phyloP scores from a whole-genome alignment of 768 basidiomycete genomes.

The Leccinum variicolor region DNA sequence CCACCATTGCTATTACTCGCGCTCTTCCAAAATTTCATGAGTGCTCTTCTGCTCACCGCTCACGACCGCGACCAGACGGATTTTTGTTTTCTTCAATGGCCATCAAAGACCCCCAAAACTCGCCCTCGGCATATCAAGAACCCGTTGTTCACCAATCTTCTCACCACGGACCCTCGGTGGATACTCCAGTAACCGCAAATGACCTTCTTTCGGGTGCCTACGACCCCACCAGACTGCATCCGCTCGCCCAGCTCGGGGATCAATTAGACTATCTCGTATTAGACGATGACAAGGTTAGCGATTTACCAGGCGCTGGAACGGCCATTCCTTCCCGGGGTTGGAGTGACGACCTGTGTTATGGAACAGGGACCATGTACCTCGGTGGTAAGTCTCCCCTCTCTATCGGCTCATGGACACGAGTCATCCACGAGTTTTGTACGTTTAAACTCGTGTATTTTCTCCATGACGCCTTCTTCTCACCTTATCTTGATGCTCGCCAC shows the following conservation, averaged over 20 bases:
- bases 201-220: slow-evolving; percentile 86
- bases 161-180: slow-evolving; percentile 38
- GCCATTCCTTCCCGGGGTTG: slow-evolving; percentile 95
- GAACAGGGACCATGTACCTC: slow-evolving; percentile 98
- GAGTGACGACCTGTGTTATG: slow-evolving; percentile 99
- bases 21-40: slow-evolving; percentile 31
- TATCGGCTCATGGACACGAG: slow-evolving; percentile 48
- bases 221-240: slow-evolving; percentile 91
- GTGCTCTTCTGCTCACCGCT: slow-evolving; percentile 14
- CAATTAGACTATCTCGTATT: slow-evolving; percentile 93
- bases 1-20: slow-evolving; percentile 19
- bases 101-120: slow-evolving; percentile 21
- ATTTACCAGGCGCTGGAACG: slow-evolving; percentile 84
- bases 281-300: slow-evolving; percentile 93
- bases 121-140: slow-evolving; percentile 41
- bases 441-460: slow-evolving; percentile 46
- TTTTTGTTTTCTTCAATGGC: slow-evolving; percentile 25
- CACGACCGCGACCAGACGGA: slow-evolving; percentile 17
- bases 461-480: slow-evolving; percentile 52
- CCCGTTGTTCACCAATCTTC: slow-evolving; percentile 46
- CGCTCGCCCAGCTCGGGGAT: slow-evolving; percentile 87
- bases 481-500: slow-evolving; percentile 59
- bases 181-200: slow-evolving; percentile 71
- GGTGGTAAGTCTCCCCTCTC: slow-evolving; percentile 74
- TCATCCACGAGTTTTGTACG: slow-evolving; percentile 46